phyloP scores from a whole-genome alignment of 2,329 filamentous ascomycete species.

The Stagonosporopsis rhizophila region DNA sequence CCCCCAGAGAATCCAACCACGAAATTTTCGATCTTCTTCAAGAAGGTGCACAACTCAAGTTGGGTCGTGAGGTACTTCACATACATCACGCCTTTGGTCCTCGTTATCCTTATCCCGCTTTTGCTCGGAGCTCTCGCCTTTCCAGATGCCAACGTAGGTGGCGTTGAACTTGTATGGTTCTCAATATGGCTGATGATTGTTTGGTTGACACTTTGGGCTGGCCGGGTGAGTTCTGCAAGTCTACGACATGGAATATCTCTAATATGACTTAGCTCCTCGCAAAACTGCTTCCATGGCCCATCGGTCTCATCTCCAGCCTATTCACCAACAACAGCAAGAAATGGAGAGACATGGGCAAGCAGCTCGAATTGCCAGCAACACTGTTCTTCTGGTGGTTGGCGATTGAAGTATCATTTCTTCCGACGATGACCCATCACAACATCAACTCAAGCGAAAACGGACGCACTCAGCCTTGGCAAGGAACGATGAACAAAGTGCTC shows the following conservation, averaged over 20 bases:
- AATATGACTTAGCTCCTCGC: conserved; percentile 60
- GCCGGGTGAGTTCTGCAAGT: conserved; percentile 54
- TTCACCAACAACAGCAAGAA: conserved; percentile 90
- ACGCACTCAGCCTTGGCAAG: conserved; percentile 72
- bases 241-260: conserved; percentile 4
- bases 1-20: conserved; percentile 69
- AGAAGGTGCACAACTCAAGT: conserved; percentile 69
- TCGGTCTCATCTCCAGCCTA: conserved; percentile 71
- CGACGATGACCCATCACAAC: conserved; percentile 76
- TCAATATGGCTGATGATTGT: conserved; percentile 94
- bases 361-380: conserved; percentile 83
- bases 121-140: conserved; percentile 69
- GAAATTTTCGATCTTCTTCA: conserved; percentile 68
- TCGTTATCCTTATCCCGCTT: conserved; percentile 71
- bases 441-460: conserved; percentile 47
- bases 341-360: conserved; percentile 86
- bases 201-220: conserved; percentile 90
- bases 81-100: conserved; percentile 71
- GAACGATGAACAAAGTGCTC: conserved; percentile 82
- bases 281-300: conserved; percentile 68
- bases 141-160: conserved; percentile 70
- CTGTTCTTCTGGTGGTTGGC: conserved; percentile 93
- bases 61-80: conserved; percentile 73
- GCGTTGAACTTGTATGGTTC: conserved; percentile 85
- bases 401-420: conserved; percentile 83